Evolutionary conservation across 305 asterid species (phyloP).

Genomic region (Solanum aculeatissimum): DNA sequence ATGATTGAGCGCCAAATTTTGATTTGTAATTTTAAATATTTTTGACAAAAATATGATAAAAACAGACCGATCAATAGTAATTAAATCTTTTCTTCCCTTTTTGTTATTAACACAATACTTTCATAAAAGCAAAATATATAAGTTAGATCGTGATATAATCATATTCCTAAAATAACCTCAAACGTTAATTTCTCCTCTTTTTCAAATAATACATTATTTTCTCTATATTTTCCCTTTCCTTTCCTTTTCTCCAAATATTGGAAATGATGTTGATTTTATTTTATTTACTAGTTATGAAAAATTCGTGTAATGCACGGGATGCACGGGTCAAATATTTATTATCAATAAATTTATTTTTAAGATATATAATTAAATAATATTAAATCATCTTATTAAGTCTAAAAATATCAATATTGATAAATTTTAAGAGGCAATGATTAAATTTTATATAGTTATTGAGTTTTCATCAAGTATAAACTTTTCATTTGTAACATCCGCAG

Average conservation of each 20-base stretch:
- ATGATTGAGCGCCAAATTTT: neutral
- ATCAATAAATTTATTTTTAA: no score
- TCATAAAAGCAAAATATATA: neutral
- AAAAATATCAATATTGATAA: no score
- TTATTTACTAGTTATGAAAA: no score
- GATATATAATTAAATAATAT: no score
- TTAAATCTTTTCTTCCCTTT: neutral
- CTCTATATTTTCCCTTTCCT: neutral
- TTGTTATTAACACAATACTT: neutral
- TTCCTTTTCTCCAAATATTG: neutral
- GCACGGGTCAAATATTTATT: no score
- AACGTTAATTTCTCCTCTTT: neutral
- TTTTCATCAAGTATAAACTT: conserved; percentile 16
- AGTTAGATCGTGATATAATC: neutral
- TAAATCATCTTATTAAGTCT: no score
- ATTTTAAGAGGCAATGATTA: neutral
- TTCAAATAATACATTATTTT: neutral
- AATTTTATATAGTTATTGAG: neutral
- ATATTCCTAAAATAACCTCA: neutral
- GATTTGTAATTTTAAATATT: neutral
- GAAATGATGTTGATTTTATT: neutral
- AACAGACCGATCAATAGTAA: neutral
- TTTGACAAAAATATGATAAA: neutral
- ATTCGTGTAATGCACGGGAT: no score
- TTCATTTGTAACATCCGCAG: conserved; percentile 21